These are phyloP conservation scores for Termitomyces sp. DNA, from an alignment of 768 basidiomycete species.

Conservation along the genomic window DNA sequence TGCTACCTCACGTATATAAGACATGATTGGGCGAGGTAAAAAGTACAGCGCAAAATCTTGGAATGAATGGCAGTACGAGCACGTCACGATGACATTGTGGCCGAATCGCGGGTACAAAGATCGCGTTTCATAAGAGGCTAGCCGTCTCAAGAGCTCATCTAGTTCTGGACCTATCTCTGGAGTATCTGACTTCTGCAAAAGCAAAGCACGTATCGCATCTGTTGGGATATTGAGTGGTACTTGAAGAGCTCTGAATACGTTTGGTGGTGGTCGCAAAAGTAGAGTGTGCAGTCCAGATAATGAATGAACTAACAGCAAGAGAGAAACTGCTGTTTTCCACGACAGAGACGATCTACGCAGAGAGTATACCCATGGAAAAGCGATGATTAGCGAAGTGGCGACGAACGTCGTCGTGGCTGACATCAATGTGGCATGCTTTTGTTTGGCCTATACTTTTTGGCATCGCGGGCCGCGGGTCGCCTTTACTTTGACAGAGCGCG, in stretches of 20 bases:
- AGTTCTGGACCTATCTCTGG: conserved; percentile 39
- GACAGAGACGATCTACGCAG: conserved; percentile 10
- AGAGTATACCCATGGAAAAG: conserved; percentile 14
- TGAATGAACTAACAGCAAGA: conserved; percentile 44
- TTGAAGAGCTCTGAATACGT: conserved; percentile 52
- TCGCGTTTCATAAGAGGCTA: conserved; percentile 54
- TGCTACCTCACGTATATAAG: conserved; percentile 53
- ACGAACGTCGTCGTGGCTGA: conserved; percentile 12
- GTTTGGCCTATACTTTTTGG: neutral
- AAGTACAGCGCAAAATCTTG: conserved; percentile 57
- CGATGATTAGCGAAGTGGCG: conserved; percentile 12
- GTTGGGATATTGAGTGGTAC: conserved; percentile 50
- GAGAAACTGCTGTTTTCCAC: conserved; percentile 22
- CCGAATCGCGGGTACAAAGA: conserved; percentile 62
- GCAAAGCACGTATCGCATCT: conserved; percentile 41
- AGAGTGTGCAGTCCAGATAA: conserved; percentile 42
- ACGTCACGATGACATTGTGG: conserved; percentile 55
- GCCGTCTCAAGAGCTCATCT: conserved; percentile 45
- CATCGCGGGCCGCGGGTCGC: neutral
- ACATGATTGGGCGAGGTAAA: conserved; percentile 46
- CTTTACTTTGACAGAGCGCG: too few species aligned
- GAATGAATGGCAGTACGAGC: conserved; percentile 58
- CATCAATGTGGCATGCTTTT: neutral
- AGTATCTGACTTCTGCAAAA: conserved; percentile 35
- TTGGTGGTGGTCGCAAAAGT: conserved; percentile 46